Base-by-base conservation (phyloP, 768 basidiomycete species). In the Calvatia gigantea region DNA sequence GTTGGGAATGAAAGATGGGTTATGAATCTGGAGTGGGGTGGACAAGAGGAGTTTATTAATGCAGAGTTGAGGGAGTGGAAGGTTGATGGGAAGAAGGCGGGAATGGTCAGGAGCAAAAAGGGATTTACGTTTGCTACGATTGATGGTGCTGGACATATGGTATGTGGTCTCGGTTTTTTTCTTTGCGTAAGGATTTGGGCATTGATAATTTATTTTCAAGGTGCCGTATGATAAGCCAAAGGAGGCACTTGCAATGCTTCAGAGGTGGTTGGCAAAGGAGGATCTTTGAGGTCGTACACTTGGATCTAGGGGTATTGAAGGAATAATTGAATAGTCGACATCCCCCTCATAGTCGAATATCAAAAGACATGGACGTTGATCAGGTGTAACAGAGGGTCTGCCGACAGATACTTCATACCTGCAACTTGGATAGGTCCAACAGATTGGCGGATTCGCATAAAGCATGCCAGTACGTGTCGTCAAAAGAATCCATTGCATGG, bases 1-100 rank as follows among this genome's bases (percentile, higher is more conserved):
- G 70, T 88, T 25, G 86, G 85, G 4, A 91, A 91, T 65, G 80
- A 85, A 62, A 72, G 77, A 27, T 92, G 89, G 89, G 82, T 84
- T 6, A 69, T 84, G 47, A 70, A 70, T 27, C 73, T 94, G 58
- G 82, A 87, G 54, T 93, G 91, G 91, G 81, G 78, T 44, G 88
- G 88, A 1, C 69, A 78, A 46, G 62, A 61, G 58, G 78, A 61
- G 72, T 75, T 62, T 82, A 65, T 8, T 47, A 65, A 5, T 56
- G 60, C 60, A 70, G 69, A 73, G 15, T 67, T 84, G 65, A 70
- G 77, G 52, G 80, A 82, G 32, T 92, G 91, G 90, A 61, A 66
- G 3, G 71, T 86, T 0, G 75, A 80, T 50, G 73, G 83, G 67
- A 58, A 70, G 72, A 59, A 69, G 64, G 60, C 58, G 63, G 84